Base-by-base conservation (phyloP, 2,329 filamentous ascomycete genomes). In the Alternaria solani region DNA sequence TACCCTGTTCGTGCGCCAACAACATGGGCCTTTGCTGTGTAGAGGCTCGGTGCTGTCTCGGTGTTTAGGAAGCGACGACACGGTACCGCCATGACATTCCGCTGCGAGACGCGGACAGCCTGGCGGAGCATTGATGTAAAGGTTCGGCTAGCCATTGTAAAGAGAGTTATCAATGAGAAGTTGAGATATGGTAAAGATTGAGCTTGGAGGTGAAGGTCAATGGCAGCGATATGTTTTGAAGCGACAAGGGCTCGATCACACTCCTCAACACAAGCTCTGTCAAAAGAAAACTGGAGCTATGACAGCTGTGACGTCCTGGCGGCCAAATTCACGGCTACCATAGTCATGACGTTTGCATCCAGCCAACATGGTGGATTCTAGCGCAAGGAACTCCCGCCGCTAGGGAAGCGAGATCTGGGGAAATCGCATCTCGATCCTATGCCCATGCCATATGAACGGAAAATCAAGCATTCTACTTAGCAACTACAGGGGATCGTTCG, bases 1-100 rank as follows among this genome's bases (percentile, higher is more conserved):
- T 61, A 72, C 65, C 75, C 76, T 25, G 71, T 73, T 23, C 80
- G 77, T 18, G 79, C 80, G 41, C 80, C 80, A 11, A 78, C 67
- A 16, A 80, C 78, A 25, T 74, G 77, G 5, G 79, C 78, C 43
- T 70, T 75, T 5, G 78, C 76, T 0, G 78, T 68, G 66, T 81
- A 81, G 3, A 81, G 73, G 11, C 70, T 68, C 0, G 79, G 79
- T 1, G 79, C 79, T 1, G 75, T 75, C 28, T 79, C 75, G 20
- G 77, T 81, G 68, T 81, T 79, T 52, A 81, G 64, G 55, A 73
- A 72, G 43, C 78, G 76, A 9, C 69, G 65, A 12, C 60, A 47
- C 1, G 60, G 23, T n/a, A 38, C 46, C 18, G 56, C 42, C 2
- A 49, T 36, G 5, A 18, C 16, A 12, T 20, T 61, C n/a, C 42